A percentile compares a stretch with the other conserved stretches of the same genome.
Conservation (phyloP, 768 basidiomycete genomes). For the Hericium erinaceus region DNA sequence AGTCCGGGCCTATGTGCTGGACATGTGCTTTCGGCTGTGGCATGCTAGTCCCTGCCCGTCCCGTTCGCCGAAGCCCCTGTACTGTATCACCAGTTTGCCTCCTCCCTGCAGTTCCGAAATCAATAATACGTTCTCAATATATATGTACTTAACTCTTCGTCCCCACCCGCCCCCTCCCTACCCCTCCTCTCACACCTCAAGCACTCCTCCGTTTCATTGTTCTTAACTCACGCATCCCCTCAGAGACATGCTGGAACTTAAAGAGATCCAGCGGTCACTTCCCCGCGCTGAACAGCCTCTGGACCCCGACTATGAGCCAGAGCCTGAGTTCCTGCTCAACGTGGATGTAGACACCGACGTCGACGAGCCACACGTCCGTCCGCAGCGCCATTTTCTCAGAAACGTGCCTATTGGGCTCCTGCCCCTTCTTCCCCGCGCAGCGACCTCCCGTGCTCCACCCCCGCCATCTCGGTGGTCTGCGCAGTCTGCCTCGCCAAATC, state of each 20-base stretch:
- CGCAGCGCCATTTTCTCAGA: slow-evolving; percentile 8
- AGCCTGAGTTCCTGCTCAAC: neutral
- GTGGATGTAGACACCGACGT: neutral
- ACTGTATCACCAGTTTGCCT: neutral
- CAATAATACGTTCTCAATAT: neutral
- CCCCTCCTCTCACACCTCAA: neutral
- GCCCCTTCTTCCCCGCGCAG: slow-evolving; percentile 3
- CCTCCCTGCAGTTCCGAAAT: neutral
- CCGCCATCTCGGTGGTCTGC: neutral
- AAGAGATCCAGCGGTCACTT: slow-evolving; percentile 15
- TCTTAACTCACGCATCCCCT: neutral
- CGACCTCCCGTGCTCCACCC: neutral
- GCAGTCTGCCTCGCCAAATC: neutral
- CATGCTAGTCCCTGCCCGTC: neutral
- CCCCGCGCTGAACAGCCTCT: slow-evolving; percentile 10
- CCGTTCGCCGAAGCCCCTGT: neutral
- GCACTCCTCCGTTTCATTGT: neutral
- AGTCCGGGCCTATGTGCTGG: neutral
- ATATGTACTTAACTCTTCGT: neutral
- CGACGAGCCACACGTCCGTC: slow-evolving; percentile 3
- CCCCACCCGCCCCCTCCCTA: neutral
- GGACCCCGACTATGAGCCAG: slow-evolving; percentile 7
- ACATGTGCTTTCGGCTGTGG: neutral
- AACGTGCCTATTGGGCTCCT: slow-evolving; percentile 13
- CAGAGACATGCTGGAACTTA: slow-evolving; percentile 16